A percentile compares a stretch with the other conserved stretches of the same genome.
Evolutionary conservation across 2,329 filamentous ascomycete species (phyloP).

Genomic region (Cryphonectria carpinicola): DNA sequence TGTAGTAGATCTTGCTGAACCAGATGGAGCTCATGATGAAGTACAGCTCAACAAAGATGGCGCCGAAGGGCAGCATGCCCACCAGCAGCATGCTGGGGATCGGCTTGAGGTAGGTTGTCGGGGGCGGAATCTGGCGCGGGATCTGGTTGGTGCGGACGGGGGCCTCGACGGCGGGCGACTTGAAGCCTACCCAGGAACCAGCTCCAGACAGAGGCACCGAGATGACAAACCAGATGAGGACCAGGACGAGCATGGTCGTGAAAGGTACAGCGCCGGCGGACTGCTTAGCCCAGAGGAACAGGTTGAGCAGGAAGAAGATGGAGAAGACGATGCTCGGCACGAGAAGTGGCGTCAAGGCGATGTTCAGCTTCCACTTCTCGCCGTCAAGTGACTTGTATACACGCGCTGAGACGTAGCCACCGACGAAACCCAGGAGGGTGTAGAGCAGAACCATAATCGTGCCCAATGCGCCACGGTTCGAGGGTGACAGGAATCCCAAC

Average conservation of each 20-base stretch:
- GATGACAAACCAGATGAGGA: constrained; percentile 96
- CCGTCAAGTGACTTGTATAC: constrained; percentile 95
- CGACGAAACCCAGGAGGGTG: constrained; percentile 88
- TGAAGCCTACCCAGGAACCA: constrained; percentile 94
- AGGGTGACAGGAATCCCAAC: constrained; percentile 91
- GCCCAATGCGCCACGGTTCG: constrained; percentile 90
- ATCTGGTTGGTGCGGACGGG: constrained; percentile 98
- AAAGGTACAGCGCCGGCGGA: constrained; percentile 95
- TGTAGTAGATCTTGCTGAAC: constrained; percentile 99
- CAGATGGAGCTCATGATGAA: constrained; percentile 99
- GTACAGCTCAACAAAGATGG: constrained; percentile 97
- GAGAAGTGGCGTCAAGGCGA: constrained; percentile 81
- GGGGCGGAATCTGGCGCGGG: constrained; percentile 89
- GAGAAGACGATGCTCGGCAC: constrained; percentile 86
- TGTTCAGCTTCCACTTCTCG: constrained; percentile 93
- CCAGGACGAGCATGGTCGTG: constrained; percentile 91
- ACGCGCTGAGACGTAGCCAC: constrained; percentile 85
- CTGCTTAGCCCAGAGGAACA: constrained; percentile 93
- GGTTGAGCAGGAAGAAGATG: constrained; percentile 89
- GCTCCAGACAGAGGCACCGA: constrained; percentile 88
- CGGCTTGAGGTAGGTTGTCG: constrained; percentile 79
- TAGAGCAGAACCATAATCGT: constrained; percentile 94
- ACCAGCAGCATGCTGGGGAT: constrained; percentile 91
- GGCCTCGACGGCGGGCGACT: constrained; percentile 68
- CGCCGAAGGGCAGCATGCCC: constrained; percentile 90